These are phyloP conservation scores for Psilocybe cyanescens DNA, from an alignment of 768 basidiomycete species.

Conservation along the genomic window DNA sequence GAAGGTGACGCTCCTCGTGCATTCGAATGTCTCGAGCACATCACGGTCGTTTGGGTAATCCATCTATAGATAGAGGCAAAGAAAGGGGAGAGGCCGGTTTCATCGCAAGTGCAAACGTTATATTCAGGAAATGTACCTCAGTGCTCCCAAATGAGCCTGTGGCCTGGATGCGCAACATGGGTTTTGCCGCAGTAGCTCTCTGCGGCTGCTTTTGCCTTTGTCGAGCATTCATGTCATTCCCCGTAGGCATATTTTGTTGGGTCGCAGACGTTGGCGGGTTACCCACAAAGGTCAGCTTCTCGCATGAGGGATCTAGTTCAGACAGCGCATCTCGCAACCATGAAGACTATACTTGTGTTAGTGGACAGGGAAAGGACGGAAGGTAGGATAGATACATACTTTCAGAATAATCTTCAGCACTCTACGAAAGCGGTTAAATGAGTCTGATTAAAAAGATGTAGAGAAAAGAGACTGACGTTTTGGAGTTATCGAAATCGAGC, in stretches of 20 bases:
- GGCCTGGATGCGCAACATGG: slow-evolving; percentile 81
- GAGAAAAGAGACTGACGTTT: slow-evolving; percentile 47
- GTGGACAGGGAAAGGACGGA: neutral
- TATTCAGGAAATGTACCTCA: slow-evolving; percentile 54
- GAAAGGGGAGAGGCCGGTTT: too few relatives aligned
- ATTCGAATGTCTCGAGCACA: slow-evolving; percentile 90
- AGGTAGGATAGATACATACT: slow-evolving; percentile 37
- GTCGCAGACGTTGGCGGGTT: slow-evolving; percentile 53
- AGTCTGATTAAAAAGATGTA: neutral
- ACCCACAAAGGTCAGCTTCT: slow-evolving; percentile 82
- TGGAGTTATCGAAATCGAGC: slow-evolving; percentile 73
- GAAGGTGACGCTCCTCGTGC: slow-evolving; percentile 64
- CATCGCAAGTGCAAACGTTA: neutral
- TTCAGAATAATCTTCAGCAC: slow-evolving; percentile 86
- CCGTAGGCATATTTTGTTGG: slow-evolving; percentile 16
- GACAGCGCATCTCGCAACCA: slow-evolving; percentile 93
- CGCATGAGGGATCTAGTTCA: slow-evolving; percentile 88
- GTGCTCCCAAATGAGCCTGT: slow-evolving; percentile 84
- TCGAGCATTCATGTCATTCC: slow-evolving; percentile 26
- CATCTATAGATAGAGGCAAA: slow-evolving; percentile 55
- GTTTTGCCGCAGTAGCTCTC: slow-evolving; percentile 36
- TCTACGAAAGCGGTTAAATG: slow-evolving; percentile 38
- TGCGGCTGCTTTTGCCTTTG: slow-evolving; percentile 23
- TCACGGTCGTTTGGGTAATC: slow-evolving; percentile 95
- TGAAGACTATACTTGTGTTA: slow-evolving; percentile 59